These are phyloP conservation scores for Tricholoma hemisulphureum DNA, from an alignment of 768 basidiomycete genomes.

Conservation along the genomic window DNA sequence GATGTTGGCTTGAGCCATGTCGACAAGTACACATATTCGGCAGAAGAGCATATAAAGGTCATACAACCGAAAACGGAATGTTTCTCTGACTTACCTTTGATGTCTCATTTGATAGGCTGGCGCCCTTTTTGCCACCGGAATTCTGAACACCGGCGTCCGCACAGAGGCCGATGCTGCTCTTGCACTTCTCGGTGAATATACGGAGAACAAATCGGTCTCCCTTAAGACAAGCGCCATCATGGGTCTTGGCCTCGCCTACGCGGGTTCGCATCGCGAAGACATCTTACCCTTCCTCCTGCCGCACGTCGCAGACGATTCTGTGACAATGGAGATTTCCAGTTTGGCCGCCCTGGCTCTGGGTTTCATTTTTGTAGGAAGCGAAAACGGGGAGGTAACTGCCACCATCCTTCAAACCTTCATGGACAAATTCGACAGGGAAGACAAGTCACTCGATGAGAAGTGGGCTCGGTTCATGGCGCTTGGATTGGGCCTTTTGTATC, in stretches of 20 bases:
- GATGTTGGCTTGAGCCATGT: slow-evolving; percentile 92
- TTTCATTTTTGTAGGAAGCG: slow-evolving; percentile 94
- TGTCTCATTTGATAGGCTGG: slow-evolving; percentile 58
- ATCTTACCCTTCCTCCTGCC: slow-evolving; percentile 76
- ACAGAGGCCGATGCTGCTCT: slow-evolving; percentile 93
- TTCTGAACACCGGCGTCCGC: slow-evolving; percentile 84
- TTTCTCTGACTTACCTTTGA: neutral
- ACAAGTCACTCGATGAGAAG: slow-evolving; percentile 81
- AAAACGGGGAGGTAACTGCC: slow-evolving; percentile 87
- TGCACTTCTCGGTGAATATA: slow-evolving; percentile 86
- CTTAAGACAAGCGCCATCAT: slow-evolving; percentile 87
- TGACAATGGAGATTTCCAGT: slow-evolving; percentile 86
- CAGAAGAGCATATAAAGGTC: slow-evolving; percentile 95
- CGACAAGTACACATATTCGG: slow-evolving; percentile 96
- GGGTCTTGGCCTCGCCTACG: slow-evolving; percentile 92
- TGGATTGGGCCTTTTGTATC: slow-evolving; percentile 85
- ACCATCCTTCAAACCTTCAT: slow-evolving; percentile 89
- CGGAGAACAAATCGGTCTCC: slow-evolving; percentile 80
- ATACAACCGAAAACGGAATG: neutral
- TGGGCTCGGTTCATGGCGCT: slow-evolving; percentile 92
- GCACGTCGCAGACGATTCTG: slow-evolving; percentile 73
- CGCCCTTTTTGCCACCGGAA: slow-evolving; percentile 90
- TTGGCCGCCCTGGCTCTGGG: slow-evolving; percentile 87
- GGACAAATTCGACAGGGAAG: slow-evolving; percentile 63
- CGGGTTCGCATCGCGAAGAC: slow-evolving; percentile 90